Evolutionary conservation across 1,284 basidiomycete species (phyloP), one percentile per base, ranked within the genome.

Genomic region (Cutaneotrichosporon cavernicola): DNA sequence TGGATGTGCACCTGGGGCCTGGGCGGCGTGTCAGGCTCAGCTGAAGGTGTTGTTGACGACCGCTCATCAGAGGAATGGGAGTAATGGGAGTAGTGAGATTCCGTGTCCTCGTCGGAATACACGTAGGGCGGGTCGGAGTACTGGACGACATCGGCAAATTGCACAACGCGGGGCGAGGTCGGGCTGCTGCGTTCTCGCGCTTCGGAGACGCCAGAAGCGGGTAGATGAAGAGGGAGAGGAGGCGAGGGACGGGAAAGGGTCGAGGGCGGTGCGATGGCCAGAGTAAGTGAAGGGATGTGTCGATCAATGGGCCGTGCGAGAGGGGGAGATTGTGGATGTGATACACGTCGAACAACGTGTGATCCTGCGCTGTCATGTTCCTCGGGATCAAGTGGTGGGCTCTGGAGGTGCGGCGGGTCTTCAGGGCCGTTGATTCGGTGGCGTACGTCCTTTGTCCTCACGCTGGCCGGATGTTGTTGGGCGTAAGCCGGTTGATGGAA

Each of bases 101-200:
- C 55, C 11, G 55, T 40, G 11, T 56, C 55, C 8, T 56, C 55
- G 13, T 56, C 55, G 11, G 55, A 56, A 26, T 56, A 56, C 3
- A 21, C 21, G 21, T 14, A 10, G 13, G 55, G 55, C 1, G 55
- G 6, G 5, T 56, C 36, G 13, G 34, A 40, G 55, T 56, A 56
- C 55, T 56, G 21, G 18, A 56, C 55, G 9, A 38, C 36, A 38
- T 36, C 21, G 21, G 55, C 55, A 26, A 56, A 56, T 5, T 34
- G n/a, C n/a, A 56, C 55, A 1, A 38, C 36, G n/a, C 55, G 55
- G 34, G 55, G 55, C 34, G 55, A 40, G n/a, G 55, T 56, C 7
- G 55, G 55, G 18, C 55, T 21, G 36, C 32, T 31, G 13, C n/a
- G 55, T 14, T 43, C 40, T 16, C 5, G 40, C 40, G 40, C 40